These are phyloP conservation scores for Inonotus obliquus DNA, from an alignment of 1,284 basidiomycete species.

Conservation along the genomic window DNA sequence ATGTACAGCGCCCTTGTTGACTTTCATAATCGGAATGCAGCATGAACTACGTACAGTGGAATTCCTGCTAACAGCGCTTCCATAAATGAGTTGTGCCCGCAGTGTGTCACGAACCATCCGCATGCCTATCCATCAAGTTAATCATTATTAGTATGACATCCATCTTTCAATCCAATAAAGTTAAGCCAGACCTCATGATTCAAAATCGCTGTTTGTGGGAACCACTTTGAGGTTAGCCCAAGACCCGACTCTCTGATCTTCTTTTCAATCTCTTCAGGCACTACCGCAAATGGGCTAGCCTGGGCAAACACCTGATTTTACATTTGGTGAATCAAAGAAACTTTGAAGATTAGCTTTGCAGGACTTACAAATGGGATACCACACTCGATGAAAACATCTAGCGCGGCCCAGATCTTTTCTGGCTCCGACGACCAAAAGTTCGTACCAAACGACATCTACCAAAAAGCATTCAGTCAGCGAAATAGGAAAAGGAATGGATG, in stretches of 20 bases:
- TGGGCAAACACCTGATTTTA: slow-evolving; percentile 8
- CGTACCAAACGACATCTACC: slow-evolving; percentile 20
- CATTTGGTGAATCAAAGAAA: not conserved
- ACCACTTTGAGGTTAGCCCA: slow-evolving; percentile 12
- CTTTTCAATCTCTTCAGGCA: slow-evolving; percentile 6
- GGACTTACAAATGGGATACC: slow-evolving; percentile 18
- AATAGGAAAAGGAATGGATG: too few relatives aligned
- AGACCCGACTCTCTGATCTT: slow-evolving; percentile 12
- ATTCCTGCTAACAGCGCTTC: slow-evolving; percentile 17
- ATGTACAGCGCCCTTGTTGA: too few relatives aligned
- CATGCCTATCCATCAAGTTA: too few relatives aligned
- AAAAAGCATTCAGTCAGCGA: too few relatives aligned
- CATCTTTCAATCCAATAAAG: too few relatives aligned
- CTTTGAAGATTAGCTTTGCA: not conserved
- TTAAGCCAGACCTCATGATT: slow-evolving; percentile 15
- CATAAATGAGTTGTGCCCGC: slow-evolving; percentile 20
- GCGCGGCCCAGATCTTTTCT: slow-evolving; percentile 15
- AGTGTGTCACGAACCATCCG: slow-evolving; percentile 21
- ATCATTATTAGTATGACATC: too few relatives aligned
- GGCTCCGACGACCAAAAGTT: slow-evolving; percentile 14
- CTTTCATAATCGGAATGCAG: too few relatives aligned
- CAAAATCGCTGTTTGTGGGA: slow-evolving; percentile 18
- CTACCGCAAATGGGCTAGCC: slow-evolving; percentile 4
- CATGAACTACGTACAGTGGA: slow-evolving; percentile 19
- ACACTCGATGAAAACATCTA: slow-evolving; percentile 13